Conservation (phyloP, 768 basidiomycete species). For the Xerocomus spinulosus region DNA sequence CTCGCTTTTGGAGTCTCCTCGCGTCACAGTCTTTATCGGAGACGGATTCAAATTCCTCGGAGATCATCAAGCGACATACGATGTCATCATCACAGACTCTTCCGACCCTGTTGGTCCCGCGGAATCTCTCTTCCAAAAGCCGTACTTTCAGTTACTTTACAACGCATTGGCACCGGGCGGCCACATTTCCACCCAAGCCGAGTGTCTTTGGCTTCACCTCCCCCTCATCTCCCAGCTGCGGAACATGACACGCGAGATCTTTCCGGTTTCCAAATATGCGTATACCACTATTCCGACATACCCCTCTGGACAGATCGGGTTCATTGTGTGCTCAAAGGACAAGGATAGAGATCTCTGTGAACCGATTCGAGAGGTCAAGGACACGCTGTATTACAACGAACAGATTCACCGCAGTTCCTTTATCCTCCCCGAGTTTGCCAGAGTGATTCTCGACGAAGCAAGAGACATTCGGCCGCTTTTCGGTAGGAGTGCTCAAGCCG, state of each 20-base stretch:
- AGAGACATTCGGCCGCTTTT: conserved; percentile 71
- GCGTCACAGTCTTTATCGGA: conserved; percentile 81
- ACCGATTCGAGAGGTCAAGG: conserved; percentile 66
- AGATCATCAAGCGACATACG: conserved; percentile 82
- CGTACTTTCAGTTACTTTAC: conserved; percentile 93
- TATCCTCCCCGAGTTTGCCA: conserved; percentile 88
- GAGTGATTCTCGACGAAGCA: conserved; percentile 66
- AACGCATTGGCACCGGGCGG: conserved; percentile 88
- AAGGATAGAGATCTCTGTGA: conserved; percentile 61
- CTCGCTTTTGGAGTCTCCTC: conserved; percentile 67
- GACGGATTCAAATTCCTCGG: conserved; percentile 97
- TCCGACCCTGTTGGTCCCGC: conserved; percentile 98
- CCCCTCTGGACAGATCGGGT: conserved; percentile 97
- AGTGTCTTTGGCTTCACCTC: conserved; percentile 94
- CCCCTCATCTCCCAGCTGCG: conserved; percentile 76
- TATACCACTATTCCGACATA: conserved; percentile 97
- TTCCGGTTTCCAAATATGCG: conserved; percentile 83
- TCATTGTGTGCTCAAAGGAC: conserved; percentile 84
- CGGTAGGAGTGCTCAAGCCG: conserved; percentile 54
- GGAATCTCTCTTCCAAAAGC: conserved; percentile 89
- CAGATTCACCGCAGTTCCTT: conserved; percentile 80
- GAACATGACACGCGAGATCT: conserved; percentile 63
- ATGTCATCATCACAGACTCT: conserved; percentile 98
- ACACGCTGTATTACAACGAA: conserved; percentile 82
- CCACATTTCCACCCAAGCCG: conserved; percentile 92